Conservation (phyloP, 2,329 filamentous ascomycete genomes). For the Cladosporium sp. region DNA sequence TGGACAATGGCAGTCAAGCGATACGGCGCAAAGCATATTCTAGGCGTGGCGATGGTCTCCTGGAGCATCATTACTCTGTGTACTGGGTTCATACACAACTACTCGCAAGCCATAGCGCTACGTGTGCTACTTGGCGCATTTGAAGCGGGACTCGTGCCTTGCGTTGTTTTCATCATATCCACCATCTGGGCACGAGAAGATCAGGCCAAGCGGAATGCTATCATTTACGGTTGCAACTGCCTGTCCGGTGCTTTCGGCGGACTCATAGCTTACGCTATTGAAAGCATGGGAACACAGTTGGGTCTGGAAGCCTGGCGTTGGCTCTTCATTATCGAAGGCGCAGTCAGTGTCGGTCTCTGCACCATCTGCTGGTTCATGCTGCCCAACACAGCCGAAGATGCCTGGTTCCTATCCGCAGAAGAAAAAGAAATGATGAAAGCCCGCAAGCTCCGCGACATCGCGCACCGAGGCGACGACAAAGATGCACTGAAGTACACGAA, state of each 20-base stretch:
- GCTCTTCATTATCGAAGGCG: constrained; percentile 20
- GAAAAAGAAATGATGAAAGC: constrained; percentile 24
- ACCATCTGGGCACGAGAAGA: constrained; percentile 27
- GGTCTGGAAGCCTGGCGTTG: constrained; percentile 23
- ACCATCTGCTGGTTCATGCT: constrained; percentile 18
- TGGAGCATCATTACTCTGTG: constrained; percentile 28
- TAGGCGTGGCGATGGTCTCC: constrained; percentile 20
- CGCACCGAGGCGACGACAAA: constrained; percentile 29
- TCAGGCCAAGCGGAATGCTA: constrained; percentile 28
- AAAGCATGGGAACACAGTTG: constrained; percentile 25
- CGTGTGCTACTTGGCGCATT: constrained; percentile 27
- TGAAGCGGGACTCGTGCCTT: constrained; percentile 29
- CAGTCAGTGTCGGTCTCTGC: constrained; percentile 12
- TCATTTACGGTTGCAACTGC: constrained; percentile 24
- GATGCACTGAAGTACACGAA: constrained; percentile 29
- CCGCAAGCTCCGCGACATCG: constrained; percentile 27
- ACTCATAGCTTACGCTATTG: constrained; percentile 25
- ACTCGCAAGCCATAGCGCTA: constrained; percentile 25
- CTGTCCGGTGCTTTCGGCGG: constrained; percentile 26
- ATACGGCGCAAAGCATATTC: constrained; percentile 21
- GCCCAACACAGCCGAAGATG: constrained; percentile 24
- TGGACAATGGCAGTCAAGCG: constrained; percentile 24
- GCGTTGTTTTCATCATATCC: constrained; percentile 27
- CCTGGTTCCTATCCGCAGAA: constrained; percentile 26
- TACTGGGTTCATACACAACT: constrained; percentile 31